Evolutionary conservation across 1,139 yeast species (phyloP).

Genomic region (Pichia terricola): DNA sequence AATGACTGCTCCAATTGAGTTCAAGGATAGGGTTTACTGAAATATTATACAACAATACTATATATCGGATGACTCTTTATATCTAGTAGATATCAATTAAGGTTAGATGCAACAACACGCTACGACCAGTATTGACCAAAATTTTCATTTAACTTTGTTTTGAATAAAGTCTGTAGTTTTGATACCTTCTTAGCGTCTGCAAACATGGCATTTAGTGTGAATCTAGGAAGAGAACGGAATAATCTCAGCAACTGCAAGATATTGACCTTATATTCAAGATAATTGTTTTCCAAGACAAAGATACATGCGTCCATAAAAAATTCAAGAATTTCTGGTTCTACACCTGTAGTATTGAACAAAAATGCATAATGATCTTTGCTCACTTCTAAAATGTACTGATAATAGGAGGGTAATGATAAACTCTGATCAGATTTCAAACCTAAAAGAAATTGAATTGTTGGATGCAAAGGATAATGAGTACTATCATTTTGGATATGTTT

Average conservation of each 20-base stretch:
- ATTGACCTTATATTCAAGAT: constrained; percentile 1
- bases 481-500: no score
- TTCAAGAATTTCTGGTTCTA: constrained; percentile 48
- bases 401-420: constrained; percentile 21
- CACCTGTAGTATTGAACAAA: constrained; percentile 39
- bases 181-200: constrained; percentile 5
- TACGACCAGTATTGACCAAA: constrained; percentile 8
- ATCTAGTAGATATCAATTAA: no score
- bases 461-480: constrained; percentile 8
- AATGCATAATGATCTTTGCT: constrained; percentile 25
- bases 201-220: constrained; percentile 19
- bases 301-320: constrained; percentile 41
- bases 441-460: constrained; percentile 29
- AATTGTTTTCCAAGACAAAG: constrained; percentile 9
- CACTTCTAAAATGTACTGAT: constrained; percentile 32
- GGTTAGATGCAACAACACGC: neutral
- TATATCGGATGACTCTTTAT: no score
- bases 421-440: constrained; percentile 13
- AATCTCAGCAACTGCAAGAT: constrained; percentile 10
- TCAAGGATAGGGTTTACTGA: no score
- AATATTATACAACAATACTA: no score
- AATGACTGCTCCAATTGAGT: no score
- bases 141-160: constrained; percentile 1
- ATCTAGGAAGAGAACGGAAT: constrained; percentile 20
- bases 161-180: constrained; percentile 1